Base-by-base conservation (phyloP, 2,329 filamentous ascomycete genomes). In the Teratosphaeria pseudoeucalypti region DNA sequence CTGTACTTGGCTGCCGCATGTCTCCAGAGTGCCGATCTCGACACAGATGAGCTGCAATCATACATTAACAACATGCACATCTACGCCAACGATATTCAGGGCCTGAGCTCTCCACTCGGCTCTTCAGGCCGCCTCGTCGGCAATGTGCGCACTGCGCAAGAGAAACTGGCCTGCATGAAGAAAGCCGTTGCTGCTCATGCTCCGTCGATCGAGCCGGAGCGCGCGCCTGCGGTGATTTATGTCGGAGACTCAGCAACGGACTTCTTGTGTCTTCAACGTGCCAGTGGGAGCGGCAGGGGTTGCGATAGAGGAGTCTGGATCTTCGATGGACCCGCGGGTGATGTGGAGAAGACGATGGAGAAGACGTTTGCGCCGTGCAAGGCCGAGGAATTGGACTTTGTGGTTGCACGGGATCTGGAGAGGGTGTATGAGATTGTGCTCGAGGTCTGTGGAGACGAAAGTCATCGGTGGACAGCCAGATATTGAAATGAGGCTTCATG, bases 241-340 rank as follows among this genome's bases (percentile, higher is more conserved):
- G 66, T 79, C 11, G 78, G 78, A 9, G 78, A 81, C 61, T 78
- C 76, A 12, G 69, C 73, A 54, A 79, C 77, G 1, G 78, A 81
- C 60, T 74, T 79, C 23, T 76, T 78, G 53, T 75, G 74, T 54
- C 66, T 80, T 1, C 63, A 77, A 2, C 71, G 67, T 19, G 77
- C 76, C 2, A 19, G n/a, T 49, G 19, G 43, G 5, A 43, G 37
- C 16, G 37, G 37, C 37, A 43, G 37, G 37, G 11, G 11, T 43
- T 43, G 37, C 37, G 76, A 79, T 61, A 55, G 79, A 19, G 78
- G 78, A 1, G 73, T 80, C 3, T 79, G 77, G 64, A 43, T 68
- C 9, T 63, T 56, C 52, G 63, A 68, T 47, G 60, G 62, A 10
- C 26, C 60, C 6, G 56, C 63, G 19, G 14, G 64, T 19, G 58